Base-by-base conservation (phyloP, 257 asterid species). In the Solanum habrochaites region DNA sequence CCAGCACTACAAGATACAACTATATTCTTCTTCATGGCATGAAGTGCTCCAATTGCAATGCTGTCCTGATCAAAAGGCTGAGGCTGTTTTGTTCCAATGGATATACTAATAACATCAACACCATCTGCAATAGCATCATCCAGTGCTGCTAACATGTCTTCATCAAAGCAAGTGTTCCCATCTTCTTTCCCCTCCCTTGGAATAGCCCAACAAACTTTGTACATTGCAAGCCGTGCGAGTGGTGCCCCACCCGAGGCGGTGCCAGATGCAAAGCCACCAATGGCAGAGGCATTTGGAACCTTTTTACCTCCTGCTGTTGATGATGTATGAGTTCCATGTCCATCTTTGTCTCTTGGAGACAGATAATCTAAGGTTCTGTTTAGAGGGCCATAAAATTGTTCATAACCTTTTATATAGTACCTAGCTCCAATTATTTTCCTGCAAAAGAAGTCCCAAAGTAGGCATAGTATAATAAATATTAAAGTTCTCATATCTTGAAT, bases 51-150 rank as follows among this genome's bases (percentile, higher is more conserved):
- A 7, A 94, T 72, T 0, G 98, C 97, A 29, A 95, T 92, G 60
- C 92, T 89, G 64, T 97, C 99, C 29, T 91, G 40, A 37, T 72
- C 4, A 87, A 74, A 95, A 5, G 94, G 91, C 5, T 62, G 81
- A 35, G 97, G 95, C 0, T 58, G 35, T 3, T 15, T 86, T 2
- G 95, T 88, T 13, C 98, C 98, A 73, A 97, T 94, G 3, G 98
- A 97, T 39, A 95, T 86, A 87, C 98, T 97, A 58, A 96, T 39
- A 23, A 95, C 95, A 87, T 95, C 85, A 70, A 96, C 96, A 11
- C 99, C 99, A 64, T 96, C 99, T 13, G 91, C 91, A n/a, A 95
- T 92, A 85, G 99, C 98, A 32, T 97, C 98, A 39, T 97, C 99
- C 4, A 97, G 93, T 32, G 95, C 99, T 37, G 98, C 98, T 23